A percentile compares a stretch with the other conserved stretches of the same genome.
These are phyloP conservation scores for Westerdykella ornata DNA, from an alignment of 2,329 filamentous ascomycete species.

Conservation along the genomic window DNA sequence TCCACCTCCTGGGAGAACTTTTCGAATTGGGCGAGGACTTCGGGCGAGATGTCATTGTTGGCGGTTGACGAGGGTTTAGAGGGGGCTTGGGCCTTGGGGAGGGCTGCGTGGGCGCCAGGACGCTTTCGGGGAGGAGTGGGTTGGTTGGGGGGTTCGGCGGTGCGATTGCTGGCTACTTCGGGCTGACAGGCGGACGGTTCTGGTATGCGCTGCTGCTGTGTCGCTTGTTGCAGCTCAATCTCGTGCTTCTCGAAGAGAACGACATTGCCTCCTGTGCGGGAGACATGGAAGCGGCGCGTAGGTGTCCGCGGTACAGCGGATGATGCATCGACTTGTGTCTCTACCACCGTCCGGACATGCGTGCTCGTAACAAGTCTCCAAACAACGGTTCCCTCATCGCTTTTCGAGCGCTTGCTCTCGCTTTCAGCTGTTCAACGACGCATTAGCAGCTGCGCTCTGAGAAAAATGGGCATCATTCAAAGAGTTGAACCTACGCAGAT, in stretches of 20 bases:
- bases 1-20: constrained; percentile 30
- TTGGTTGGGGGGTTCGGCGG: constrained; percentile 5
- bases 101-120: constrained; percentile 21
- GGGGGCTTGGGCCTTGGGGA: constrained; percentile 7
- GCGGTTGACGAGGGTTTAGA: constrained; percentile 4
- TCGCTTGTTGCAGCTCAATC: not conserved
- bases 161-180: not conserved
- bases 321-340: not conserved
- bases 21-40: constrained; percentile 28
- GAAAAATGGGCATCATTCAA: constrained; percentile 7
- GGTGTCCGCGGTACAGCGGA: constrained; percentile 10
- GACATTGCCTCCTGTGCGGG: constrained; percentile 1
- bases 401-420: not conserved
- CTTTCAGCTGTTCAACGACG: not conserved
- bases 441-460: constrained; percentile 5
- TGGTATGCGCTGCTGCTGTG: not conserved
- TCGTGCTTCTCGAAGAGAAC: constrained; percentile 5
- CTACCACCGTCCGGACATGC: not conserved
- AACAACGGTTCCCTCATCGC: not conserved
- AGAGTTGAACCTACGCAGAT: constrained; percentile 5
- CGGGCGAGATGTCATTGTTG: constrained; percentile 13
- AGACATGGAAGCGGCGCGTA: constrained; percentile 21
- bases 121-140: constrained; percentile 20
- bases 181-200: not conserved
- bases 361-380: not conserved